A percentile compares a stretch with the other conserved stretches of the same genome.
Evolutionary conservation across 1,284 basidiomycete species (phyloP).

Genomic region (Marasmius fiardii): DNA sequence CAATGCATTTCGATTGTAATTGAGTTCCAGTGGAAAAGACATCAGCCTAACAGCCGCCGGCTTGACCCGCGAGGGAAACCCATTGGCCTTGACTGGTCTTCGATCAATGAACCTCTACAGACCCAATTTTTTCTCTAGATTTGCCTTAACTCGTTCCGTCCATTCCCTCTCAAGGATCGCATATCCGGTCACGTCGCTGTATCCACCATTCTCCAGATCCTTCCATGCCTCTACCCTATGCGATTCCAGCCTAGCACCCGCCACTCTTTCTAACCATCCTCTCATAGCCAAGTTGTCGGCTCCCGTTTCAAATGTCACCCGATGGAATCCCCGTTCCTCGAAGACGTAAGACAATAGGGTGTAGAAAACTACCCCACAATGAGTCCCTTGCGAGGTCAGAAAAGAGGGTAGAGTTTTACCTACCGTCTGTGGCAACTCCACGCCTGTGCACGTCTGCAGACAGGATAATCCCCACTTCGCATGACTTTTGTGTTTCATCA

Average conservation of each 20-base stretch:
- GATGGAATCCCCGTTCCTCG: constrained; percentile 5
- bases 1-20: constrained; percentile 1
- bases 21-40: neutral
- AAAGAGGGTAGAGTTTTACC: neutral
- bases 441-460: constrained; percentile 6
- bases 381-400: neutral
- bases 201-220: constrained; percentile 4
- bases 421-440: constrained; percentile 10
- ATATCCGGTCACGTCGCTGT: constrained; percentile 14
- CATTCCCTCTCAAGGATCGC: constrained; percentile 14
- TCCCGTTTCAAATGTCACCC: constrained; percentile 12
- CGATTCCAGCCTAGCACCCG: constrained; percentile 12
- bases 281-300: constrained; percentile 12
- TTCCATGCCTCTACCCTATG: constrained; percentile 10
- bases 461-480: constrained; percentile 11
- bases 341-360: constrained; percentile 11
- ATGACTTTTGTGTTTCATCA: constrained; percentile 2
- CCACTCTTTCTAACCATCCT: constrained; percentile 14
- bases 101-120: neutral
- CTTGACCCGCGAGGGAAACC: too few species aligned
- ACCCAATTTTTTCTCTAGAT: constrained; percentile 11
- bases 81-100: neutral
- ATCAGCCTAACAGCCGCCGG: neutral
- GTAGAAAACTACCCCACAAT: constrained; percentile 4
- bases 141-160: constrained; percentile 9